Base-by-base conservation (phyloP, 2,329 filamentous ascomycete genomes). In the Exserohilum turcica region DNA sequence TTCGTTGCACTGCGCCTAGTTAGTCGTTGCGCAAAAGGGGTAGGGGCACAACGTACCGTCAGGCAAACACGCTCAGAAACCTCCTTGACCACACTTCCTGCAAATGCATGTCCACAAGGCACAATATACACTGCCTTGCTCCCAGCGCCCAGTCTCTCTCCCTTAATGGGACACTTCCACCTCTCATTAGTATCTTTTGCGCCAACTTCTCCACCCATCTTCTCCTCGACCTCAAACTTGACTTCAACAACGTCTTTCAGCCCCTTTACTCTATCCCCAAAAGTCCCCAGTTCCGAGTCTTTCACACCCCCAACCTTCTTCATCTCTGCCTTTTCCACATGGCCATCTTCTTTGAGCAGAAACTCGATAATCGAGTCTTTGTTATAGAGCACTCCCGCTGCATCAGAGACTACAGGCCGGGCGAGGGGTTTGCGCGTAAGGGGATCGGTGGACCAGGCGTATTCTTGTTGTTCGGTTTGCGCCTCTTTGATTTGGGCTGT, bases 21-120 rank as follows among this genome's bases (percentile, higher is more conserved):
- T 54, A 70, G 59, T 46, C 27, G 9, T 48, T 36, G n/a, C 21
- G 35, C 4, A 37, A 21, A 12, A n/a, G n/a, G 19, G 15, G 13
- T 8, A 9, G 21, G 21, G 29, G 19, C 3, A n/a, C 7, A n/a
- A 64, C 78, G 48, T 66, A 82, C 81, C 74, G 82, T 77, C 56
- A 85, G 69, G 63, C 85, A 88, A 59, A 78, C 80, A 59, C 89
- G 87, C 2, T 78, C 82, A 19, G 81, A 80, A n/a, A 95, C 85
- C 74, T 94, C 90, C 62, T 87, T 89, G 61, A 97, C 87, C 6
- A 92, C 91, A 47, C 86, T 86, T 56, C 95, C 92, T 0, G 91
- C 88, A 75, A 97, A 97, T 0, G 91, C 92, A 78, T 99, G 95
- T 0, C 94, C 95, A 67, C 94, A 99, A 0, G 94, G 94, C 4